Conservation (phyloP, 495 filamentous ascomycete species). For the Symbiotaphrina buchneri region DNA sequence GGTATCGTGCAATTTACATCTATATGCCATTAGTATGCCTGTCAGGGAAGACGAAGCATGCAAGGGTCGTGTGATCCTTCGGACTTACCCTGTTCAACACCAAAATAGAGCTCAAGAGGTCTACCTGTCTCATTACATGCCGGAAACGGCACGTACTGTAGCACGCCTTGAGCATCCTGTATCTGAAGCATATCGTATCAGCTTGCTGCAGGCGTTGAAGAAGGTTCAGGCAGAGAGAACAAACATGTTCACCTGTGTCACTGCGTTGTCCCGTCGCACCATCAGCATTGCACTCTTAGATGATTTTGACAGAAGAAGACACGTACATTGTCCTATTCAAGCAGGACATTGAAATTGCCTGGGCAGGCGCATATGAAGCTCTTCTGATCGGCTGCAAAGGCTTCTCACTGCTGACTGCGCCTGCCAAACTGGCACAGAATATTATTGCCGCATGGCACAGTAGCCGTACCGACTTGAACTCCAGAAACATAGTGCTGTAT, state of each 20-base stretch:
- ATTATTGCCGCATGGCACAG: too few relatives aligned
- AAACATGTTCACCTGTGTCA: conserved; percentile 41
- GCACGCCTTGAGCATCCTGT: conserved; percentile 51
- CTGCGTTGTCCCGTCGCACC: conserved; percentile 8
- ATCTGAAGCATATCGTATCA: conserved; percentile 27
- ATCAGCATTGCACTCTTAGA: not conserved
- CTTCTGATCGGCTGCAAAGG: conserved; percentile 4
- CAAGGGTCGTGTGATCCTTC: too few relatives aligned
- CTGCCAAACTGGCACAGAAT: conserved; percentile 1
- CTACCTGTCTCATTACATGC: conserved; percentile 72
- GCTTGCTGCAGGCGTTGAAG: not conserved
- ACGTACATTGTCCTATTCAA: conserved; percentile 44
- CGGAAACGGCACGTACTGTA: conserved; percentile 86
- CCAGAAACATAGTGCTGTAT: too few relatives aligned
- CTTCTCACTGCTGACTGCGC: conserved; percentile 1
- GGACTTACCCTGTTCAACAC: conserved; percentile 38
- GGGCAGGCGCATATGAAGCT: conserved; percentile 16
- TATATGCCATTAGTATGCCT: conserved; percentile 7
- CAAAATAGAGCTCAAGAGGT: conserved; percentile 69
- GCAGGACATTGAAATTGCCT: conserved; percentile 37
- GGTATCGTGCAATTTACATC: conserved; percentile 85
- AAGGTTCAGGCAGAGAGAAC: conserved; percentile 3
- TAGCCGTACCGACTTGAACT: too few relatives aligned
- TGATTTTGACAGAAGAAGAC: not conserved
- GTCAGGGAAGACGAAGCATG: too few relatives aligned